These are phyloP conservation scores for Petasospora fabianii DNA, from an alignment of 1,139 yeast species.

Conservation along the genomic window DNA sequence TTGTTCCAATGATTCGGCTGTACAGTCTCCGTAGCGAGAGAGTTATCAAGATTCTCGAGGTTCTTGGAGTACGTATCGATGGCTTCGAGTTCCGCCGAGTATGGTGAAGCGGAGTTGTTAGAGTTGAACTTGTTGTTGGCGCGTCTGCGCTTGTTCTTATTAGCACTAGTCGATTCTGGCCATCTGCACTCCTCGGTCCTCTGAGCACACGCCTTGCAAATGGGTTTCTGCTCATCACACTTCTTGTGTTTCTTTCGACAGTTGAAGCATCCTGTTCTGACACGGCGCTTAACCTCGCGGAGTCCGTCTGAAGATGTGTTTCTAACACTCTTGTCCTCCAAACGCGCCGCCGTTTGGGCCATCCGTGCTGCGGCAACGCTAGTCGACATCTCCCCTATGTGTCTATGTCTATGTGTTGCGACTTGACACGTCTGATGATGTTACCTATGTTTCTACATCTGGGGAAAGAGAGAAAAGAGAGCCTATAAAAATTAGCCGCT, in stretches of 20 bases:
- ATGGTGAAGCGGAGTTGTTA: not conserved
- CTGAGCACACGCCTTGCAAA: slow-evolving; percentile 37
- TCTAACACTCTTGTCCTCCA: no score
- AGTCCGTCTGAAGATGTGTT: no score
- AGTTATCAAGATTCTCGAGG: slow-evolving; percentile 19
- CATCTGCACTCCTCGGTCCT: slow-evolving; percentile 43
- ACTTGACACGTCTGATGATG: no score
- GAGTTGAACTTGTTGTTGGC: slow-evolving; percentile 3
- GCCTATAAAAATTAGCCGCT: no score
- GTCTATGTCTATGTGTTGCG: no score
- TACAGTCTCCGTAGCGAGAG: slow-evolving; percentile 9
- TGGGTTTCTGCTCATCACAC: slow-evolving; percentile 26
- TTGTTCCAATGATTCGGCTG: slow-evolving; percentile 1
- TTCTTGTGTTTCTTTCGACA: slow-evolving; percentile 26
- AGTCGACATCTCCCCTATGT: no score
- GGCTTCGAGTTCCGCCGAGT: slow-evolving; percentile 10
- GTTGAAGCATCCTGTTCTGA: slow-evolving; percentile 25
- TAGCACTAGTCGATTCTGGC: slow-evolving; percentile 31
- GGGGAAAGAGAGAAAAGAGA: no score
- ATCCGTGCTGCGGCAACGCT: no score
- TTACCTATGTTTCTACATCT: no score
- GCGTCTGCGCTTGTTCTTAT: slow-evolving; percentile 7
- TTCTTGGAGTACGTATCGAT: slow-evolving; percentile 24
- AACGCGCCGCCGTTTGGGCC: no score
- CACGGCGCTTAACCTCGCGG: slow-evolving; percentile 14